These are phyloP conservation scores for Sodiomyces alkalinus DNA, from an alignment of 2,329 filamentous ascomycete species.

Conservation along the genomic window DNA sequence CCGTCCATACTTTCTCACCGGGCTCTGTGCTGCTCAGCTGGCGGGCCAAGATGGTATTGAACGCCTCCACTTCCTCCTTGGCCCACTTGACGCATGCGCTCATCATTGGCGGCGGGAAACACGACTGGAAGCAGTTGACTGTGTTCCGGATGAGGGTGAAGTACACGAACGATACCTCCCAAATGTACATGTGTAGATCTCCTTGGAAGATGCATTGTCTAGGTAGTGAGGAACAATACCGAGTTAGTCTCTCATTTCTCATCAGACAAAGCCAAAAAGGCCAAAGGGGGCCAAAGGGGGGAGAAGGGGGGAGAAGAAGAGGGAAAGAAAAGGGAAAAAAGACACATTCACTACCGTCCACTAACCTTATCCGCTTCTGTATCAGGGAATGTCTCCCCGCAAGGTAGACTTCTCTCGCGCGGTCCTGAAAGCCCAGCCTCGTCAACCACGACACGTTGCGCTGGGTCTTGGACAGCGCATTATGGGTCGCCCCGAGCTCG, in stretches of 20 bases:
- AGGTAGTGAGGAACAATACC: no score
- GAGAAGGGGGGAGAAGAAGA: no score
- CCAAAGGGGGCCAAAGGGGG: no score
- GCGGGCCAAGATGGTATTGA: slow-evolving; percentile 67
- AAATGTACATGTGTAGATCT: slow-evolving; percentile 83
- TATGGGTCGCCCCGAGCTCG: slow-evolving; percentile 63
- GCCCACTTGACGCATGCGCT: slow-evolving; percentile 96
- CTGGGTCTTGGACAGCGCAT: slow-evolving; percentile 61
- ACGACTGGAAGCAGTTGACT: slow-evolving; percentile 71
- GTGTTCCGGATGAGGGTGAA: slow-evolving; percentile 93
- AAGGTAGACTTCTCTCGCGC: slow-evolving; percentile 76
- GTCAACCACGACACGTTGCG: slow-evolving; percentile 74
- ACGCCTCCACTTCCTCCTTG: slow-evolving; percentile 85
- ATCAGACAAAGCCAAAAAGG: no score
- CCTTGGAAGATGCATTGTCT: slow-evolving; percentile 94
- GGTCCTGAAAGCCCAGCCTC: slow-evolving; percentile 77
- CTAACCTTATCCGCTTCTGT: slow-evolving; percentile 66
- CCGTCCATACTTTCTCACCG: slow-evolving; percentile 58
- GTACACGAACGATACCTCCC: slow-evolving; percentile 88
- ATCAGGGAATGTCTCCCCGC: slow-evolving; percentile 64
- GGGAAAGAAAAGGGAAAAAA: no score
- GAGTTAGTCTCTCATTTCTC: no score
- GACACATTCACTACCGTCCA: no score
- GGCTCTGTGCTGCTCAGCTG: slow-evolving; percentile 78
- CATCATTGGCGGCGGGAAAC: slow-evolving; percentile 76